These are phyloP conservation scores for Pseudogymnoascus sp. DNA, from an alignment of 2,329 filamentous ascomycete genomes.

Conservation along the genomic window DNA sequence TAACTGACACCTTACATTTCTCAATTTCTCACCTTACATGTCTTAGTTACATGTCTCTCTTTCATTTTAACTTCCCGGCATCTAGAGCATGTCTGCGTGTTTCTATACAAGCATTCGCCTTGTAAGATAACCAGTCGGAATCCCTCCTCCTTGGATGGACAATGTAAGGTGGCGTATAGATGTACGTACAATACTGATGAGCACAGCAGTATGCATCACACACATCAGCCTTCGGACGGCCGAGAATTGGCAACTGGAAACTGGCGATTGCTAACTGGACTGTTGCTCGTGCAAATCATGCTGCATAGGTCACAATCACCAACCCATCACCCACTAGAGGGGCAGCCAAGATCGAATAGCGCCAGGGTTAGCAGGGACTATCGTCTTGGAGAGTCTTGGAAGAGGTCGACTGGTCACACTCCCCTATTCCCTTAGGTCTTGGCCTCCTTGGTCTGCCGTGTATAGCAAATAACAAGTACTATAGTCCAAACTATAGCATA, in stretches of 20 bases:
- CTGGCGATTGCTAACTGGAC: background rate
- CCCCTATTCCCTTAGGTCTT: no score
- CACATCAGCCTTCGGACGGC: background rate
- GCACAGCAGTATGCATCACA: background rate
- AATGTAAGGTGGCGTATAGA: background rate
- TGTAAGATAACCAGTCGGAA: background rate
- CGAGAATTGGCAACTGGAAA: background rate
- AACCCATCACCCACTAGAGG: background rate
- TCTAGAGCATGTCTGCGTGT: background rate
- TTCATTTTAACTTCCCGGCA: background rate
- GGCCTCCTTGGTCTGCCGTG: background rate
- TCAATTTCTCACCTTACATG: constrained; percentile 1
- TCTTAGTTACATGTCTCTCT: background rate
- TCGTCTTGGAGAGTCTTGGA: constrained; percentile 2
- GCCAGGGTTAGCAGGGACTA: background rate
- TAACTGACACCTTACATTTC: constrained; percentile 5
- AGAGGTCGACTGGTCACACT: background rate
- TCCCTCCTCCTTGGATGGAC: background rate
- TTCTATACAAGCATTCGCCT: background rate
- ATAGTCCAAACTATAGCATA: background rate
- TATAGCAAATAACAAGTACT: background rate
- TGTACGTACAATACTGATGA: background rate
- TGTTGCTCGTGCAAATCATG: background rate
- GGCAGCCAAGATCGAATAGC: background rate
- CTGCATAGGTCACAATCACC: background rate